Evolutionary conservation across 2,329 filamentous ascomycete genomes (phyloP).

Genomic region (Xylaria sp.): DNA sequence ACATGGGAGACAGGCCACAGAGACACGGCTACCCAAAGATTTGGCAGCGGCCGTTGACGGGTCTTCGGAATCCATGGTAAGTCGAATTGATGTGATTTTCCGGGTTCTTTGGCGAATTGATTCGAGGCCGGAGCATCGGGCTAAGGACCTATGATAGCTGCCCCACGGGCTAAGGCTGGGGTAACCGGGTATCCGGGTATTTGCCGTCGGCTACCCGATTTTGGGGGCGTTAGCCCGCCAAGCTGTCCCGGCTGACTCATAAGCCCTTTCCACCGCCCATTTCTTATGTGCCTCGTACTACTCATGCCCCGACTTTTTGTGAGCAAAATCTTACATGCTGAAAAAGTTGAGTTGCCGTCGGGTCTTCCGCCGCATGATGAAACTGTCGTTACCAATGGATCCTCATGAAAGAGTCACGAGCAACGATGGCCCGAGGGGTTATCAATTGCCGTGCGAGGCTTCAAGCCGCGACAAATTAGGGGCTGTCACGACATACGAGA

Average conservation of each 20-base stretch:
- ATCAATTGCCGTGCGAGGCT: slow-evolving; percentile 24
- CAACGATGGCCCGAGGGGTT: slow-evolving; percentile 27
- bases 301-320: neutral
- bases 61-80: slow-evolving; percentile 27
- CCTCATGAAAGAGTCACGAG: neutral
- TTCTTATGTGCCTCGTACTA: neutral
- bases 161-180: slow-evolving; percentile 13
- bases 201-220: slow-evolving; percentile 25
- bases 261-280: slow-evolving; percentile 5
- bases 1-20: slow-evolving; percentile 38
- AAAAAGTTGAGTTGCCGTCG: slow-evolving; percentile 19
- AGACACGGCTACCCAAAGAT: slow-evolving; percentile 30
- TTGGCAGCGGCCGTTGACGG: slow-evolving; percentile 9
- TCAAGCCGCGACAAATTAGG: neutral
- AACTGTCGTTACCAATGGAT: neutral
- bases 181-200: slow-evolving; percentile 35
- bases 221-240: slow-evolving; percentile 17
- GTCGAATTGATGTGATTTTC: neutral
- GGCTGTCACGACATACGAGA: slow-evolving; percentile 15
- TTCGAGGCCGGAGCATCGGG: slow-evolving; percentile 9
- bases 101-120: neutral
- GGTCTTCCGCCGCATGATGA: slow-evolving; percentile 2
- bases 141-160: slow-evolving; percentile 9
- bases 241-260: slow-evolving; percentile 30
- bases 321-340: neutral